Base-by-base conservation (phyloP, 352 stramenopile genomes). In the Phytophthora constricta region DNA sequence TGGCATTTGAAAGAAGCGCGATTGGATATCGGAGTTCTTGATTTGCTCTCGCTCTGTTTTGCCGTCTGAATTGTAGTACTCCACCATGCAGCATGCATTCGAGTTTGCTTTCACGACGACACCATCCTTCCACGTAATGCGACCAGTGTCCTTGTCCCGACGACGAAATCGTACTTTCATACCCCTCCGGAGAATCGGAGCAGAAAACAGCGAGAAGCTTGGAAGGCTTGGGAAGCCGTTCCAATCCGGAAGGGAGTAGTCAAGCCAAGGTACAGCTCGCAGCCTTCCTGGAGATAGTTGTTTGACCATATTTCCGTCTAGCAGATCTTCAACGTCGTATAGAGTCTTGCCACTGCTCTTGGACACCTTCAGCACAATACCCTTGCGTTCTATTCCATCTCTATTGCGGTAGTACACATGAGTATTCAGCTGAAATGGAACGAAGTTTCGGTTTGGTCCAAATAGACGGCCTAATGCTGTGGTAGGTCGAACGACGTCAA, bases 311-410 rank as follows among this genome's bases (percentile, higher is more conserved):
- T 68, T 65, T 25, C 79, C 82, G 8, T 90, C 79, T 2, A 74
- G 42, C 27, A 86, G 65, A 37, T 90, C 82, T 52, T 89, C 82
- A 9, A 89, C 76, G 27, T 88, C 79, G 41, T 86, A 88, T 3
- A 68, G 31, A 10, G 68, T 57, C 23, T 72, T 78, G 0, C 63
- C 68, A 22, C 23, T 71, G 26, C 67, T 74, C 23, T 65, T 71
- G 17, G 71, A 85, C 4, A 86, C 65, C 56, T 88, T 87, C 13
- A 89, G 45, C 5, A 91, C 72, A 10, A 89, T 84, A 1, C 78
- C 82, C 52, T 84, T 85, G 1, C 77, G 67, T 53, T 91, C 82
- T 0, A 54, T 17, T 0, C 77, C 82, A 16, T 87, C 71, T 31
- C 82, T 86, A 0, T 57, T 76, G 37, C 74, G 71, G 45, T 89